phyloP scores from a whole-genome alignment of 306 rosid genomes.

The Quercus cerris region DNA sequence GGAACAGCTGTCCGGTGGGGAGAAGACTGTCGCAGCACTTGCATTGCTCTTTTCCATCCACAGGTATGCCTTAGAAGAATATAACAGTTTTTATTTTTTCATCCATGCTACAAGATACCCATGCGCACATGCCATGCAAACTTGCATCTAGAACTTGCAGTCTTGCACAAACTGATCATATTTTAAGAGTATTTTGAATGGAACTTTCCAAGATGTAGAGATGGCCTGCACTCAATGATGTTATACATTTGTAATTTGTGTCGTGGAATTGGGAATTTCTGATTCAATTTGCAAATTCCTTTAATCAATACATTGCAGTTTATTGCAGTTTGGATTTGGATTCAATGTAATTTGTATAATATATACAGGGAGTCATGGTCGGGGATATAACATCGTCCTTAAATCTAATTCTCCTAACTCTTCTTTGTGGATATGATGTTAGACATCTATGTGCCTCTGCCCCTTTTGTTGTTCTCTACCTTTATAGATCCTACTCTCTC shows the following conservation, averaged over 20 bases:
- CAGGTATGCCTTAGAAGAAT: conserved; percentile 45
- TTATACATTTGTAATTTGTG: background rate
- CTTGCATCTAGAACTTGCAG: too few relatives aligned
- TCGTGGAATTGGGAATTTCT: background rate
- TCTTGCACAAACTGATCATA: too few relatives aligned
- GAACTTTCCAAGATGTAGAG: background rate
- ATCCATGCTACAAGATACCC: background rate
- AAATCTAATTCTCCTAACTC: background rate
- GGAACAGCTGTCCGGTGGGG: conserved; percentile 98
- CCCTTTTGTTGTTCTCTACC: background rate
- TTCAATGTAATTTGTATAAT: background rate
- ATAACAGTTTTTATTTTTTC: background rate
- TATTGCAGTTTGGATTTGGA: background rate
- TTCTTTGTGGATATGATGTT: background rate
- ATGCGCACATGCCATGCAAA: background rate
- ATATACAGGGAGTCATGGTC: background rate
- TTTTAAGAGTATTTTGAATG: too few relatives aligned
- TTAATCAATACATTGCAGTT: background rate
- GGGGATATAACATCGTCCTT: background rate
- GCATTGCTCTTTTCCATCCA: conserved; percentile 95
- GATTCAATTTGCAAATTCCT: background rate
- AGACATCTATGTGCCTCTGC: too few relatives aligned
- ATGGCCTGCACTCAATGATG: background rate
- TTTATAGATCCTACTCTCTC: background rate
- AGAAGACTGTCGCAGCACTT: conserved; percentile 95